Evolutionary conservation across 23 red algal genomes (phyloP).

Genomic region (Chondrus crispus): DNA sequence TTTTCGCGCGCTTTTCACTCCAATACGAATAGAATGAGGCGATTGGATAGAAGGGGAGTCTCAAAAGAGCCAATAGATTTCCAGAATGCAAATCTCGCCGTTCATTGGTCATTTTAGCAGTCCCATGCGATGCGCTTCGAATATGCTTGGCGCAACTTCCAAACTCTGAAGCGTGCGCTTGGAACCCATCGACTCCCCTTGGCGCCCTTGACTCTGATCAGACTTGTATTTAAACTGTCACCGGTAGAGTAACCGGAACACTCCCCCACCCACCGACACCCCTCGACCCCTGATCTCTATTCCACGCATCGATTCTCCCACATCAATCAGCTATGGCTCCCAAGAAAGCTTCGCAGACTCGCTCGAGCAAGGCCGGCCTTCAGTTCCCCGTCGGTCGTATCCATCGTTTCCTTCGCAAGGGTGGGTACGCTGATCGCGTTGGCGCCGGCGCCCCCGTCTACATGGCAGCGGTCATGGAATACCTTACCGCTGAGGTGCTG

Average conservation of each 20-base stretch:
- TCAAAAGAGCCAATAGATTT: background rate
- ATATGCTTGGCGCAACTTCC: background rate
- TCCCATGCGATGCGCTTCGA: background rate
- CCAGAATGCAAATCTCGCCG: background rate
- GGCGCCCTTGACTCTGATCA: too few relatives aligned
- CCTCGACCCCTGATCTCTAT: background rate
- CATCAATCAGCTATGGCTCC: slow-evolving; percentile 34
- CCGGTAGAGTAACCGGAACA: too few relatives aligned
- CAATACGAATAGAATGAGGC: too few relatives aligned
- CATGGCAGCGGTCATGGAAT: slow-evolving; percentile 98
- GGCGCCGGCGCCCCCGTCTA: slow-evolving; percentile 99
- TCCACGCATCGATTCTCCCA: background rate
- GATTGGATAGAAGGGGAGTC: background rate
- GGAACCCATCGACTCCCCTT: background rate
- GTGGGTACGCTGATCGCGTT: slow-evolving; percentile 95
- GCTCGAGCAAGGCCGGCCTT: slow-evolving; percentile 95
- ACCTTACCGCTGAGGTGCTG: slow-evolving; percentile 98
- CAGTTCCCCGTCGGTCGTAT: slow-evolving; percentile 99
- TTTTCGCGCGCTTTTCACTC: too few relatives aligned
- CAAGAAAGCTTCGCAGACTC: slow-evolving; percentile 77
- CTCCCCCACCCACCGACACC: background rate
- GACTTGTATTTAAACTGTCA: too few relatives aligned
- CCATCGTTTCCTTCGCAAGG: slow-evolving; percentile 87
- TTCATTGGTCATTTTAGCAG: slow-evolving; percentile 41
- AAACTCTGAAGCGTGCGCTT: background rate